phyloP scores from a whole-genome alignment of 257 asterid species.

The Scutellaria barbata region DNA sequence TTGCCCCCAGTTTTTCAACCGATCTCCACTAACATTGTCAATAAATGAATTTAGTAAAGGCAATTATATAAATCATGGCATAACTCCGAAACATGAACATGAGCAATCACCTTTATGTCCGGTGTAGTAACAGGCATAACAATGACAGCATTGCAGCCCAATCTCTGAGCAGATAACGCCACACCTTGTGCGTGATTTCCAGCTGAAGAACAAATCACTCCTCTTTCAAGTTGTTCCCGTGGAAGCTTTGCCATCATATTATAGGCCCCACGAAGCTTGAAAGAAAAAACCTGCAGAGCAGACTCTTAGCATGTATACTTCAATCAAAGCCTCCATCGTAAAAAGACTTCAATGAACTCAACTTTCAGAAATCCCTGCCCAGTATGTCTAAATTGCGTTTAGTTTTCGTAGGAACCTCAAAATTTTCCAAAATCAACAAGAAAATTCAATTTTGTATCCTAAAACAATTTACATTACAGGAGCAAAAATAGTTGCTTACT shows the following conservation, averaged over 20 bases:
- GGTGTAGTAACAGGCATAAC: slow-evolving; percentile 96
- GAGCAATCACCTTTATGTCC: slow-evolving; percentile 75
- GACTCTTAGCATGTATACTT: background rate
- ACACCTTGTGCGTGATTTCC: slow-evolving; percentile 99
- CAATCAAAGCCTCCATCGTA: slow-evolving; percentile 1
- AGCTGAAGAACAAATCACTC: slow-evolving; percentile 97
- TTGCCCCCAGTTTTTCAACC: slow-evolving; percentile 86
- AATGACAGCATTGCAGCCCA: slow-evolving; percentile 58
- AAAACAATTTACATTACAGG: background rate
- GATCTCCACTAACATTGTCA: slow-evolving; percentile 70
- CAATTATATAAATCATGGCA: background rate
- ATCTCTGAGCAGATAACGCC: slow-evolving; percentile 60
- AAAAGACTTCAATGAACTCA: background rate
- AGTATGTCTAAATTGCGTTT: slow-evolving; percentile 20
- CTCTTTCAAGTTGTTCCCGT: slow-evolving; percentile 66
- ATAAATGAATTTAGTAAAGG: slow-evolving; percentile 16
- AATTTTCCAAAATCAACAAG: slow-evolving; percentile 10
- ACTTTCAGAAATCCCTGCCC: background rate
- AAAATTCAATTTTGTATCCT: background rate
- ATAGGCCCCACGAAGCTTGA: slow-evolving; percentile 91
- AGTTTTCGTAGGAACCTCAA: slow-evolving; percentile 20
- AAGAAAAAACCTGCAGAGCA: slow-evolving; percentile 57
- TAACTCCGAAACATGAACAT: background rate
- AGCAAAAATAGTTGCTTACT: background rate
- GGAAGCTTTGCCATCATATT: slow-evolving; percentile 97